A percentile compares a stretch with the other conserved stretches of the same genome.
These are phyloP conservation scores for Hymenoscyphus scutula DNA, from an alignment of 2,329 filamentous ascomycete genomes.

Conservation along the genomic window DNA sequence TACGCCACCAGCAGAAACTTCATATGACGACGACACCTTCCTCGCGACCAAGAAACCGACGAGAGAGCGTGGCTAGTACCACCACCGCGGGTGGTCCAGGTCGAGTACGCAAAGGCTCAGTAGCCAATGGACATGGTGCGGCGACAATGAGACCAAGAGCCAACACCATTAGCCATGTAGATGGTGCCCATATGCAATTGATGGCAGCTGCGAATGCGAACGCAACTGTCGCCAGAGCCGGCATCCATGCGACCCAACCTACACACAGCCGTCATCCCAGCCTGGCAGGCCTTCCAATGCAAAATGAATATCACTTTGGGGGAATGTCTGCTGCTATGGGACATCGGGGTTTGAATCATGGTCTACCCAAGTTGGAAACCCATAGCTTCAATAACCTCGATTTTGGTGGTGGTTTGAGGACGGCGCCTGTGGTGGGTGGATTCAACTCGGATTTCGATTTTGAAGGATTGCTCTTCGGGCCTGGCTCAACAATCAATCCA, in stretches of 20 bases:
- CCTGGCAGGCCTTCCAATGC: constrained; percentile 63
- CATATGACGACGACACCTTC: constrained; percentile 90
- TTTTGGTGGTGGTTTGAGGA: constrained; percentile 66
- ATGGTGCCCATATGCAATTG: constrained; percentile 71
- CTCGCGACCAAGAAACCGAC: constrained; percentile 78
- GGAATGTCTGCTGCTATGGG: constrained; percentile 69
- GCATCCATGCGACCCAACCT: constrained; percentile 51
- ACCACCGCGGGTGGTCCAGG: constrained; percentile 64
- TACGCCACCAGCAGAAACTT: constrained; percentile 97
- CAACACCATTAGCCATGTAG: constrained; percentile 95
- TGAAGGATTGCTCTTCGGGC: constrained; percentile 67
- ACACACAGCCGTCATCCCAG: constrained; percentile 71
- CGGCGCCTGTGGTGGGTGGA: constrained; percentile 69
- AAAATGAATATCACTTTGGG: constrained; percentile 63
- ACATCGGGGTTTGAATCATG: constrained; percentile 64
- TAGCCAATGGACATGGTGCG: constrained; percentile 57
- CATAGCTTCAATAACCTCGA: constrained; percentile 65
- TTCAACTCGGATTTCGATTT: constrained; percentile 67
- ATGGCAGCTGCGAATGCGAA: constrained; percentile 57
- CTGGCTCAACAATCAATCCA: constrained; percentile 63
- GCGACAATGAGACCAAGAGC: constrained; percentile 79
- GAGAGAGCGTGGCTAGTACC: constrained; percentile 82
- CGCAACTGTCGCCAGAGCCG: constrained; percentile 48
- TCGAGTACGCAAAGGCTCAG: constrained; percentile 88
- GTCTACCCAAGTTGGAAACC: constrained; percentile 81